phyloP scores from a whole-genome alignment of 306 rosid genomes.

The Comarum palustre region DNA sequence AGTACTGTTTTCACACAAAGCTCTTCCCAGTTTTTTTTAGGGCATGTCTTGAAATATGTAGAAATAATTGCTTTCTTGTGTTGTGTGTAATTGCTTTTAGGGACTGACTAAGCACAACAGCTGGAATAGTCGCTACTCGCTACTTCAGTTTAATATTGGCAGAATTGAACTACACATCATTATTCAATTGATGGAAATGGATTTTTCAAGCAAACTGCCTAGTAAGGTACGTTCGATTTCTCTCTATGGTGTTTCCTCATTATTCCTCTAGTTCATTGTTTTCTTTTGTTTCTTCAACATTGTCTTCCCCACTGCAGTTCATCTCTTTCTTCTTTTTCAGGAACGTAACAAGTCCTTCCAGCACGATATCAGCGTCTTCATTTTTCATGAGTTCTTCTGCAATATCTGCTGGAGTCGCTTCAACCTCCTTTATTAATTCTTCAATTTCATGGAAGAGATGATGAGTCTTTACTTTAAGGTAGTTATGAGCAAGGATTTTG shows the following conservation, averaged over 20 bases:
- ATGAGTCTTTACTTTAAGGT: conserved; percentile 30
- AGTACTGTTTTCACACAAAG: background rate
- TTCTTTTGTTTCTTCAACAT: background rate
- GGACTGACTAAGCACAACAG: background rate
- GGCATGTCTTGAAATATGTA: background rate
- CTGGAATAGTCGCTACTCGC: background rate
- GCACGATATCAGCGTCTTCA: conserved; percentile 3
- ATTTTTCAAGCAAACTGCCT: background rate
- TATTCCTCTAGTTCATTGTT: background rate
- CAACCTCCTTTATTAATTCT: conserved; percentile 32
- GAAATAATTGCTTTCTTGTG: background rate
- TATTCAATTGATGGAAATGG: background rate
- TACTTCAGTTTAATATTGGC: background rate
- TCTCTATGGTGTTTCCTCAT: background rate
- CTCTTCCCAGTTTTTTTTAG: background rate
- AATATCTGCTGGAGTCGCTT: conserved; percentile 50
- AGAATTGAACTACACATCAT: background rate
- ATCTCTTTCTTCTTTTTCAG: conserved; percentile 21
- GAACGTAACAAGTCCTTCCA: conserved; percentile 31
- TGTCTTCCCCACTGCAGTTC: conserved; percentile 12
- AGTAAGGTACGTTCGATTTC: background rate
- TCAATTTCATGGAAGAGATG: conserved; percentile 35
- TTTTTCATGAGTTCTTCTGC: conserved; percentile 42
- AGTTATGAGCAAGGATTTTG: conserved; percentile 9
- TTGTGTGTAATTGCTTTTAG: too few species aligned